Conservation (phyloP, 768 basidiomycete species). For the Rhodotorula babjevae region DNA sequence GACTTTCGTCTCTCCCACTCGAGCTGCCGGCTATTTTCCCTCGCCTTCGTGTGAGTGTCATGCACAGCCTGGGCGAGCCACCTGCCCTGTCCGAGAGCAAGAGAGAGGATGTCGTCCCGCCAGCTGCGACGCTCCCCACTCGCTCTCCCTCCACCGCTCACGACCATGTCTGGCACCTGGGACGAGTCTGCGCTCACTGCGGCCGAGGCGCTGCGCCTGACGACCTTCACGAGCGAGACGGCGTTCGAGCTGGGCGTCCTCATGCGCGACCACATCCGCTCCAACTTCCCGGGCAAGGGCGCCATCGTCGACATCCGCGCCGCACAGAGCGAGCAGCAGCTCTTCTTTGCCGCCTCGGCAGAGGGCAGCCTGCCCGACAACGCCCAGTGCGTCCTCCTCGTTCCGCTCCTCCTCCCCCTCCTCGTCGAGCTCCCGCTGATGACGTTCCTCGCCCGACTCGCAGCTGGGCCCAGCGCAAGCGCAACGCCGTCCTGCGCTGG, state of each 20-base stretch:
- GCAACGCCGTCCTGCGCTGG: constrained; percentile 17
- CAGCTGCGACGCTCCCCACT: too few relatives aligned
- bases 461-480: constrained; percentile 21
- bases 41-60: too few relatives aligned
- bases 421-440: neutral
- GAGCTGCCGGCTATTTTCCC: too few relatives aligned
- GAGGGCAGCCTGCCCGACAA: constrained; percentile 1
- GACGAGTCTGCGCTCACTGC: constrained; percentile 4
- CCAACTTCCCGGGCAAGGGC: neutral
- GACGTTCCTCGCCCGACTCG: neutral
- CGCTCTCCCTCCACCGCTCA: too few relatives aligned
- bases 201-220: constrained; percentile 14
- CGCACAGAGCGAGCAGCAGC: constrained; percentile 2
- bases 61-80: too few relatives aligned
- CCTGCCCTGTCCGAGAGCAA: too few relatives aligned
- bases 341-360: constrained; percentile 18
- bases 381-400: neutral
- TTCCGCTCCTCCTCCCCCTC: too few relatives aligned
- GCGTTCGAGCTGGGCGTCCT: constrained; percentile 10
- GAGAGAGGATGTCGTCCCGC: too few relatives aligned
- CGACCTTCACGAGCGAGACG: constrained; percentile 11
- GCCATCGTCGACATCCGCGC: constrained; percentile 26
- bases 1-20: too few relatives aligned
- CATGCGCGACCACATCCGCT: constrained; percentile 3
- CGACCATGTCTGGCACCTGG: neutral